Percentiles rank a stretch among this genome's conserved stretches.
These are phyloP conservation scores for Dimargaris verticillata DNA, from an alignment of 192 early-diverging fungal species.

Conservation along the genomic window DNA sequence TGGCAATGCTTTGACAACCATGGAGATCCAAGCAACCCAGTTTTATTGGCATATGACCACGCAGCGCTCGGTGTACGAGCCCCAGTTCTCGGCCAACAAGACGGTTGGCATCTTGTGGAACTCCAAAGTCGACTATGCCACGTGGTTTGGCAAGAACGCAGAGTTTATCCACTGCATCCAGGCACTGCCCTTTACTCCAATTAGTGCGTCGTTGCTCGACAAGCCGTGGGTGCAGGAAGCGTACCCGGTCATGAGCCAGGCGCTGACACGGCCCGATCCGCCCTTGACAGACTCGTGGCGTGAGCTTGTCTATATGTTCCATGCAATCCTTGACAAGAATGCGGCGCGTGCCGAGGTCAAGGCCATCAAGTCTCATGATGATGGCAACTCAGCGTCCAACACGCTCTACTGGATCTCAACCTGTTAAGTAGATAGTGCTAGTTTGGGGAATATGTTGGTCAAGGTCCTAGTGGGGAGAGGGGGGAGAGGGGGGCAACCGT, in stretches of 20 bases:
- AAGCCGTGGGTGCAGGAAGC: constrained; percentile 29
- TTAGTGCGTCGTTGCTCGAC: constrained; percentile 19
- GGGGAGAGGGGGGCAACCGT: no score
- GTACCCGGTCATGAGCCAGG: constrained; percentile 27
- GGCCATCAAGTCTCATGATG: constrained; percentile 20
- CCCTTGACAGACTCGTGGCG: constrained; percentile 20
- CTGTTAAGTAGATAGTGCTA: no score
- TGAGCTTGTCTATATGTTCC: constrained; percentile 28
- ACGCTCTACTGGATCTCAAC: constrained; percentile 33
- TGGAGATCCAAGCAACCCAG: constrained; percentile 25
- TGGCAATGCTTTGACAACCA: constrained; percentile 28
- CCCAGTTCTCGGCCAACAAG: constrained; percentile 21
- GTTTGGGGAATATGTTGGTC: no score
- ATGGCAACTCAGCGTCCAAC: constrained; percentile 35
- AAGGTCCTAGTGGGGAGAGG: no score
- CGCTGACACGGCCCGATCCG: constrained; percentile 15
- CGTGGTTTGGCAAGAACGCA: constrained; percentile 31
- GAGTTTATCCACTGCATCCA: constrained; percentile 36
- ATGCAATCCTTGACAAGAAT: constrained; percentile 24
- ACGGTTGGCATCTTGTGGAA: constrained; percentile 31
- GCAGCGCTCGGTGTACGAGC: constrained; percentile 19
- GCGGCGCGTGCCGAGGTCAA: constrained; percentile 18
- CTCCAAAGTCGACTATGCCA: constrained; percentile 28
- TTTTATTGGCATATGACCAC: constrained; percentile 33
- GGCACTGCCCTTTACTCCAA: constrained; percentile 35